A percentile compares a stretch with the other conserved stretches of the same genome.
Conservation (phyloP, 441 rosid genomes). For the Brassica balearica region DNA sequence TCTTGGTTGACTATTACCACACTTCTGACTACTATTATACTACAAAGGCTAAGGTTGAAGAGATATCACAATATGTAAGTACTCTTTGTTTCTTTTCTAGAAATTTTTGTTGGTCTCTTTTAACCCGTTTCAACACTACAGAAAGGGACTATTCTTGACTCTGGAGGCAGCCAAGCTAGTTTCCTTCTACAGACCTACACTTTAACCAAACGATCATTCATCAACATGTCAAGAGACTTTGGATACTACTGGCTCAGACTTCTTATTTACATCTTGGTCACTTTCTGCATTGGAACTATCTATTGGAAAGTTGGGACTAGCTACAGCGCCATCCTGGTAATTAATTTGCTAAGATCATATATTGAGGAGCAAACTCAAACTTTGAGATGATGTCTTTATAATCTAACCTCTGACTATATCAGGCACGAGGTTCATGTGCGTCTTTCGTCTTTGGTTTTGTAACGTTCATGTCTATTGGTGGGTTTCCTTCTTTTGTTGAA, state of each 20-base stretch:
- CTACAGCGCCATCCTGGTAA: constrained; percentile 90
- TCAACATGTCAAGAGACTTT: constrained; percentile 96
- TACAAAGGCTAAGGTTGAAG: constrained; percentile 78
- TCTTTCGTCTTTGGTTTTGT: constrained; percentile 96
- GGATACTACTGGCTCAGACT: constrained; percentile 99
- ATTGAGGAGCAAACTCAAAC: neutral
- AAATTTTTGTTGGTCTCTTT: constrained; percentile 19
- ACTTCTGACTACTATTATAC: constrained; percentile 67
- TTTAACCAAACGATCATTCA: constrained; percentile 85
- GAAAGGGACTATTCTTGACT: constrained; percentile 95
- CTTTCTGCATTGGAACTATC: constrained; percentile 93
- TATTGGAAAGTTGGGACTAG: constrained; percentile 87
- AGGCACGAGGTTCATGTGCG: constrained; percentile 97
- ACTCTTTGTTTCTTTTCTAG: constrained; percentile 6
- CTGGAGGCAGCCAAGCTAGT: constrained; percentile 97
- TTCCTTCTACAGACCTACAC: constrained; percentile 82
- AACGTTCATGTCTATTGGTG: constrained; percentile 98
- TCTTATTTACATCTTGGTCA: constrained; percentile 78
- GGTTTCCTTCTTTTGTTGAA: constrained; percentile 96
- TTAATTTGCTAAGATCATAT: constrained; percentile 10
- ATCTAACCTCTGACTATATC: constrained; percentile 35
- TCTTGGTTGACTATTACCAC: constrained; percentile 64
- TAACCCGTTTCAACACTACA: constrained; percentile 42
- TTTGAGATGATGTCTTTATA: neutral
- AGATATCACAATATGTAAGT: constrained; percentile 91